Base-by-base conservation (phyloP, 331 rosid genomes). In the Cydonia oblonga region DNA sequence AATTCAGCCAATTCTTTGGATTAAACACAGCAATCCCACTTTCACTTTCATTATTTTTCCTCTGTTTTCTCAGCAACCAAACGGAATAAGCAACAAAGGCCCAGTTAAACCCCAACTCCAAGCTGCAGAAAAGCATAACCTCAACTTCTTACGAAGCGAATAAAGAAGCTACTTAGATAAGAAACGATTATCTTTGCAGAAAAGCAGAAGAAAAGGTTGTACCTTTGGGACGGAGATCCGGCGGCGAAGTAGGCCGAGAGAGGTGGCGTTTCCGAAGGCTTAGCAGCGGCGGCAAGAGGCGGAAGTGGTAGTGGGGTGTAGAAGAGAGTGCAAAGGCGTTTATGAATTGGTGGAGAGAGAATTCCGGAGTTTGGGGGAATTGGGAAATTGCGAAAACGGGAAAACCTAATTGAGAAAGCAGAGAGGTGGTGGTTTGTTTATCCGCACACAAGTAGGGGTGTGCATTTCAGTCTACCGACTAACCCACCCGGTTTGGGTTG, bases 161-260 rank as follows among this genome's bases (percentile, higher is more conserved):
- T 13, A 18, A 64, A 42, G 4, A 19, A 63, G 24, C 13, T 63
- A 7, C 15, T 63, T 30, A 63, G 19, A 30, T 30, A 64, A 32
- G 15, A 9, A 33, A 42, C 18, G n/a, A 6, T n/a, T 57, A 35
- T 23, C 42, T 6, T 71, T 18, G 38, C 6, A 24, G 6, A 68
- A 13, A 38, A 6, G 16, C 8, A 9, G 26, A 46, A 73, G 33
- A 23, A 62, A 19, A 19, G 69, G 20, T 4, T 40, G 75, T 59
- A 71, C 58, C 75, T 25, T 38, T 6, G 75, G 56, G 42, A 4
- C 28, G n/a, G 40, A 71, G 58, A 33, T 59, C 58, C 14, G 58
- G 68, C 75, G 42, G 75, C 58, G 42, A 71, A 70, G 64, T 5
- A 7, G 42, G 67, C 67, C 23, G 35, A 18, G 72, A 42, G 38